Conservation (phyloP, 1,284 basidiomycete species). For the Agaricales sp. region DNA sequence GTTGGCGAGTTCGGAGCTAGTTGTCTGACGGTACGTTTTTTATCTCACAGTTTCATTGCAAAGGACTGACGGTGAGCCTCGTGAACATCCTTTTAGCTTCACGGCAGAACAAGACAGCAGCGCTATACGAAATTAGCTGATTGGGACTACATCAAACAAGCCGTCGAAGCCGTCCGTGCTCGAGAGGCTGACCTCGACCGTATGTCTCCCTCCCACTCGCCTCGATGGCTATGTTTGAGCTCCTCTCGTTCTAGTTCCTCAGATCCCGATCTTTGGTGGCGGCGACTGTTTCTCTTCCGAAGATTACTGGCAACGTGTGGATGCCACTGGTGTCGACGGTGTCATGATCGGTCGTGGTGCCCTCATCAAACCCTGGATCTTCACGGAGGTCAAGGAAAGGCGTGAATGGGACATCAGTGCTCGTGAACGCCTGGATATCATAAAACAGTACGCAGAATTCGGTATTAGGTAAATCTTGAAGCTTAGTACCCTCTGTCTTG, state of each 20-base stretch:
- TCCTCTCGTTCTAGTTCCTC: slow-evolving; percentile 41
- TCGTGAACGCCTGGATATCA: slow-evolving; percentile 80
- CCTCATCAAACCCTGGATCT: slow-evolving; percentile 94
- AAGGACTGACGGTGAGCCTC: too few relatives aligned
- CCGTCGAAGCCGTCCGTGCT: slow-evolving; percentile 78
- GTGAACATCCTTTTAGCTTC: slow-evolving; percentile 54
- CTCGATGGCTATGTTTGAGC: slow-evolving; percentile 5
- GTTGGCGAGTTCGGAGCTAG: slow-evolving; percentile 69
- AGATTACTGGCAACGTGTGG: slow-evolving; percentile 74
- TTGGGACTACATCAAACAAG: slow-evolving; percentile 86
- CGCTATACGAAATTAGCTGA: slow-evolving; percentile 83
- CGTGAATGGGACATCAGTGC: slow-evolving; percentile 94
- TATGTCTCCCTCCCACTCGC: slow-evolving; percentile 24
- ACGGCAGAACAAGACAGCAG: slow-evolving; percentile 88
- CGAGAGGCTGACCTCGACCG: slow-evolving; percentile 66
- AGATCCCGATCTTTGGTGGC: slow-evolving; percentile 91
- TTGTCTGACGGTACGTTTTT: slow-evolving; percentile 62
- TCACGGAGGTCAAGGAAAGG: slow-evolving; percentile 90
- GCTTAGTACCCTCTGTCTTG: slow-evolving; percentile 39
- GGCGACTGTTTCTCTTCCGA: slow-evolving; percentile 90
- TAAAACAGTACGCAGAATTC: slow-evolving; percentile 39
- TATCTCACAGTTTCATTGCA: slow-evolving; percentile 5
- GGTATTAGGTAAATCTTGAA: slow-evolving; percentile 1
- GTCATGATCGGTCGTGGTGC: slow-evolving; percentile 94
- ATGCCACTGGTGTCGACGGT: slow-evolving; percentile 79